Base-by-base conservation (phyloP, 1,284 basidiomycete species). In the Entoloma clypeatum region DNA sequence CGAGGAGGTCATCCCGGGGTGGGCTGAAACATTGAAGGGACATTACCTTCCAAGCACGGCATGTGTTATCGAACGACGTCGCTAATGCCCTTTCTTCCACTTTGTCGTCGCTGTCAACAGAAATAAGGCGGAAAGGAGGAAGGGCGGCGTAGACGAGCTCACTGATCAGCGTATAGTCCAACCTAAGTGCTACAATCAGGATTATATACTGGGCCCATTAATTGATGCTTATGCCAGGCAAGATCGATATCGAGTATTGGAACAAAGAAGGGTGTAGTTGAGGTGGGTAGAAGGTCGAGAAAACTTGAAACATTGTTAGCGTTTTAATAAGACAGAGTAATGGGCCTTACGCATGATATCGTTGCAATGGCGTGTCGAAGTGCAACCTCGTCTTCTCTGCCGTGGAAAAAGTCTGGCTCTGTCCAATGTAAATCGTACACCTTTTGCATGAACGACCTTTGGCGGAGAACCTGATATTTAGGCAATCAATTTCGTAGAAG, bases 401-500 rank as follows among this genome's bases (percentile, higher is more conserved):
- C 52, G 1, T 60, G 55, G 21, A 65, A 63, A 41, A 61, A 68
- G 1, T 36, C 53, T 0, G 64, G 60, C 8, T 56, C 45, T 1
- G 71, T 72, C 75, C 74, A 77, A 1, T 63, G 61, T 2, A 77
- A 60, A 9, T 67, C 59, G 19, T 51, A 49, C 63, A 74, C 69
- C 56, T 76, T 77, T 41, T 58, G 49, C n/a, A 74, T 58, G 46
- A 78, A 78, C 0, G 64, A 64, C 4, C 64, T 64, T 51, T 78
- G 76, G 1, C 75, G 72, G 5, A 76, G 43, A 6, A 74, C 68
- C 71, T 73, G 13, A n/a, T n/a, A n/a, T n/a, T n/a, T n/a, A n/a
- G n/a, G n/a, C n/a, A n/a, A n/a, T n/a, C n/a, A n/a, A n/a, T n/a
- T n/a, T n/a, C n/a, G n/a, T n/a, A n/a, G n/a, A n/a, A n/a, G n/a